Percentiles rank a stretch among this genome's conserved stretches.
These are phyloP conservation scores for Perkinsus chesapeaki DNA, from an alignment of 169 alveolate species.

Conservation along the genomic window DNA sequence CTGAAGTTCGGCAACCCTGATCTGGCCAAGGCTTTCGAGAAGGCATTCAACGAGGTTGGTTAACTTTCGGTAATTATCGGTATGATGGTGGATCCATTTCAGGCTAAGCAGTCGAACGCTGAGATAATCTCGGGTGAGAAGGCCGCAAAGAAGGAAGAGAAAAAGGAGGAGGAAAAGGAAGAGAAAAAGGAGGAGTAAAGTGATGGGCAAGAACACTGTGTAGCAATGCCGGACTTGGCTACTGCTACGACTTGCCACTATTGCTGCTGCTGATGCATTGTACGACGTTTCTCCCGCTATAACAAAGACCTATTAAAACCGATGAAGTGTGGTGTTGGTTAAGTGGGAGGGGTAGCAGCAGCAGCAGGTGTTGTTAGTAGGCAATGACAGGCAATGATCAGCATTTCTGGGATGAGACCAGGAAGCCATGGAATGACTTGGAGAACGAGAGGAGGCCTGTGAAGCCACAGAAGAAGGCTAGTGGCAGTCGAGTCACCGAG, in stretches of 20 bases:
- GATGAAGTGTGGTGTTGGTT: not conserved
- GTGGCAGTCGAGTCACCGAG: not conserved
- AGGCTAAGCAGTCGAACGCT: not conserved
- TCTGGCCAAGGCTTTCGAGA: not conserved
- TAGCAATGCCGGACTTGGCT: not conserved
- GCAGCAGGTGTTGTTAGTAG: not conserved
- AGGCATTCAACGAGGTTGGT: not conserved
- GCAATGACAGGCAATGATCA: not conserved
- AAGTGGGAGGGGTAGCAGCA: not conserved
- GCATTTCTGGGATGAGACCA: not conserved
- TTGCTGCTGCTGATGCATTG: not conserved
- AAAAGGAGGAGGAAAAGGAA: not conserved
- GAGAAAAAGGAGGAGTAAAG: not conserved
- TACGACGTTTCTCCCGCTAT: not conserved
- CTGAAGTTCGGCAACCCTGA: constrained; percentile 8
- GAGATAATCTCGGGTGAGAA: not conserved
- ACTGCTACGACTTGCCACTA: not conserved
- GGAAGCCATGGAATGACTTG: not conserved
- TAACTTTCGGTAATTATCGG: not conserved
- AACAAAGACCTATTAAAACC: not conserved
- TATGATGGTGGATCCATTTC: not conserved
- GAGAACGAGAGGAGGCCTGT: not conserved
- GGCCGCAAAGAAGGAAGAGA: not conserved
- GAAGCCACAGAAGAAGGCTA: not conserved
- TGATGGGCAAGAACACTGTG: not conserved